phyloP scores from a whole-genome alignment of 1,139 yeast species.

The Hyphopichia fennica region DNA sequence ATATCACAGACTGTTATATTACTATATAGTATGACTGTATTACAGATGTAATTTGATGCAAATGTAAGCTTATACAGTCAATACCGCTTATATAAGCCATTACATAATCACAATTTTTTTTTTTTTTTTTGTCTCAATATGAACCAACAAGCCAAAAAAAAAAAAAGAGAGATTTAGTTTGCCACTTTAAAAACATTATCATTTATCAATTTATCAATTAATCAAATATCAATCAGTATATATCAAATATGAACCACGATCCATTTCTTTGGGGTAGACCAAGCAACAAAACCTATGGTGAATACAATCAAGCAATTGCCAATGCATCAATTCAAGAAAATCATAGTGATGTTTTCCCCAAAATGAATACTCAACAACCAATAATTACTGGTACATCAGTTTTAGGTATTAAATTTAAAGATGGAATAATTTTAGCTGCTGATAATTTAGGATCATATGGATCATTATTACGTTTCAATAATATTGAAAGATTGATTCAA shows the following conservation, averaged over 20 bases:
- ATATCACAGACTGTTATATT: no score
- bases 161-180: no score
- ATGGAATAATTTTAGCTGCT: constrained; percentile 93
- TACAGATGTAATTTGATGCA: no score
- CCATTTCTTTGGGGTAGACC: constrained; percentile 98
- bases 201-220: neutral
- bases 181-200: neutral
- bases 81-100: no score
- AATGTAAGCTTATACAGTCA: no score
- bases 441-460: constrained; percentile 95
- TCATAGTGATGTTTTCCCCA: constrained; percentile 48
- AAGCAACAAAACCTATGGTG: constrained; percentile 74
- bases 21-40: no score
- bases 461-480: constrained; percentile 81
- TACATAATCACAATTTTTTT: no score
- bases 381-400: constrained; percentile 97
- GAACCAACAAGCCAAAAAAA: no score
- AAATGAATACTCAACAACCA: constrained; percentile 88
- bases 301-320: constrained; percentile 72
- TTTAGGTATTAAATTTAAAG: constrained; percentile 82
- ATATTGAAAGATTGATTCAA: constrained; percentile 78
- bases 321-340: constrained; percentile 35
- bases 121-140: no score
- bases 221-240: neutral
- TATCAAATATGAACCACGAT: constrained; percentile 73